Conservation (phyloP, 257 asterid genomes). For the Przewalskia tangutica region DNA sequence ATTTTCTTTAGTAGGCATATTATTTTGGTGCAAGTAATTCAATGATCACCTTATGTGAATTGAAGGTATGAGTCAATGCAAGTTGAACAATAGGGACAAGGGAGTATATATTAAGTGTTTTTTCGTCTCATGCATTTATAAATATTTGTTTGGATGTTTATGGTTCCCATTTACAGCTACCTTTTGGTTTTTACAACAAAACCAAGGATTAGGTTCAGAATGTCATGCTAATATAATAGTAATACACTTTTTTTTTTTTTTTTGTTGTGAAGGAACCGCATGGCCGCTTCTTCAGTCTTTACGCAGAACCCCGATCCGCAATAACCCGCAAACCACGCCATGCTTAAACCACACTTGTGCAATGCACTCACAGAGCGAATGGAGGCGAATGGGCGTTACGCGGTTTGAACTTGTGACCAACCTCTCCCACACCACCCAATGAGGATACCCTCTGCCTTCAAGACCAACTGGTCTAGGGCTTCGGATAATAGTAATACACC, state of each 20-base stretch:
- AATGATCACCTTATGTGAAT: constrained; percentile 4
- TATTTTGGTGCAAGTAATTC: neutral
- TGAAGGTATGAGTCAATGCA: constrained; percentile 35
- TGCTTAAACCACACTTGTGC: too few species aligned
- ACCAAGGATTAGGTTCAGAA: constrained; percentile 36
- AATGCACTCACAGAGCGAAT: too few species aligned
- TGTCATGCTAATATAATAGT: neutral
- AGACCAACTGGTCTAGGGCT: too few species aligned
- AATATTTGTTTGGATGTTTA: neutral
- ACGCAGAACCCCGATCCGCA: too few species aligned
- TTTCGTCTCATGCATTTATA: constrained; percentile 50
- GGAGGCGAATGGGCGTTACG: too few species aligned
- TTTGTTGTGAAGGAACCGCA: too few species aligned
- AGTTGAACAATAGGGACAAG: constrained; percentile 23
- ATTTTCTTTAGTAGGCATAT: neutral
- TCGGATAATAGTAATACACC: neutral
- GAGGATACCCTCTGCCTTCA: too few species aligned
- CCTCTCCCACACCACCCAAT: too few species aligned
- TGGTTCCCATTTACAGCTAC: constrained; percentile 79
- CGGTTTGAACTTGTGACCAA: too few species aligned
- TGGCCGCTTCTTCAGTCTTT: too few species aligned
- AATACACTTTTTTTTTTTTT: too few species aligned
- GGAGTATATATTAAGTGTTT: constrained; percentile 13
- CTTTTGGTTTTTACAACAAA: constrained; percentile 17
- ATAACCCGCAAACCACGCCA: too few species aligned